phyloP scores from a whole-genome alignment of 202 grass and related monocot species.

The Panicum hallii region DNA sequence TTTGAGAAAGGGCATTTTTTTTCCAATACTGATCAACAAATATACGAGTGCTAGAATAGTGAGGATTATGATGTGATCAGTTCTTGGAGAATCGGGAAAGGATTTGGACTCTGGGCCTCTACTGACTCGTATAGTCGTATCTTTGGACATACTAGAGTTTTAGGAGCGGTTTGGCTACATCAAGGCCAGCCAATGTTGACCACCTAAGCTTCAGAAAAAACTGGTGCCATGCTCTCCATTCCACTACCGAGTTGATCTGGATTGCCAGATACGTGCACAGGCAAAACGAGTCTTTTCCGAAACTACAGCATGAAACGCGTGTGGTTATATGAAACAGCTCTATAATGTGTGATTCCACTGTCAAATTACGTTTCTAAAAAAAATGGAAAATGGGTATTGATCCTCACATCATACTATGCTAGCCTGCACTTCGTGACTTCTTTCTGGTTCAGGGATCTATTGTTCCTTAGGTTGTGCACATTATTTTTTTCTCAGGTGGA shows the following conservation, averaged over 20 bases:
- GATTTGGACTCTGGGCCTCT: not conserved
- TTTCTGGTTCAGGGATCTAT: constrained; percentile 34
- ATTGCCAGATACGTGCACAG: not conserved
- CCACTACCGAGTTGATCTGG: not conserved
- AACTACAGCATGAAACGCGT: not conserved
- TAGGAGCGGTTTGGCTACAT: not conserved
- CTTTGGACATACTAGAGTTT: not conserved
- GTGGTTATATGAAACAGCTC: not conserved
- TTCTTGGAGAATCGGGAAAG: not conserved
- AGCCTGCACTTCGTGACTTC: constrained; percentile 12
- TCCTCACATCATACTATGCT: not conserved
- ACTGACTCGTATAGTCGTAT: not conserved
- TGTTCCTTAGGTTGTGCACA: constrained; percentile 1
- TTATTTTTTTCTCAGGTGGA: constrained; percentile 15
- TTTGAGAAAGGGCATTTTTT: not conserved
- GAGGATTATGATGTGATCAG: not conserved
- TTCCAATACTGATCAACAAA: not conserved
- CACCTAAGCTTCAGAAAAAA: not conserved
- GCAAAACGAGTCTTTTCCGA: not conserved
- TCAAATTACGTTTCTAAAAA: not conserved
- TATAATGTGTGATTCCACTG: not conserved
- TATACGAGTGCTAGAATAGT: not conserved
- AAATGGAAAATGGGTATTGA: not conserved
- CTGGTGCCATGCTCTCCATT: not conserved
- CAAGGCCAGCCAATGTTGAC: not conserved